Evolutionary conservation across 192 early-diverging fungal genomes (phyloP).

Genomic region (Linnemannia hyalina): DNA sequence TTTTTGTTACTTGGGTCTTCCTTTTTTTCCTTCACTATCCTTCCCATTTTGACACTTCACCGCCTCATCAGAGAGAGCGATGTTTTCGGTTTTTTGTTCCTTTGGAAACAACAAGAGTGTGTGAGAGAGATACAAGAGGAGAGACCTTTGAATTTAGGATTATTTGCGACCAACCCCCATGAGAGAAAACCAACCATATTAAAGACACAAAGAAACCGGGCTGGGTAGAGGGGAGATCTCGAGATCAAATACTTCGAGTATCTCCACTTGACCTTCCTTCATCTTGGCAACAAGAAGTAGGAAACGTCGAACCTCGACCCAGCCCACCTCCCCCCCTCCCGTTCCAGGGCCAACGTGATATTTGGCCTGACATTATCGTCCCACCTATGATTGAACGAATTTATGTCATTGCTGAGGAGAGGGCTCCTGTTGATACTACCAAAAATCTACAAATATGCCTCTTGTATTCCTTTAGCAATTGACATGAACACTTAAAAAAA

Average conservation of each 20-base stretch:
- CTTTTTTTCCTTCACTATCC: neutral
- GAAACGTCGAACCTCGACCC: neutral
- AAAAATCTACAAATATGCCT: slow-evolving; percentile 17
- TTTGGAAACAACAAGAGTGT: slow-evolving; percentile 4
- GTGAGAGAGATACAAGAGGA: slow-evolving; percentile 21
- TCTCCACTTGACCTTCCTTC: neutral
- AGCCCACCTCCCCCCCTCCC: slow-evolving; percentile 33
- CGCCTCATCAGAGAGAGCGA: slow-evolving; percentile 8
- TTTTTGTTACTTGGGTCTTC: neutral
- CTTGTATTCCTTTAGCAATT: slow-evolving; percentile 5
- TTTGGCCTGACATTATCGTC: slow-evolving; percentile 56
- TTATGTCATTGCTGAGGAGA: slow-evolving; percentile 57
- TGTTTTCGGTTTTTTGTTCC: neutral
- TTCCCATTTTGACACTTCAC: neutral
- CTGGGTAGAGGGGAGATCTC: slow-evolving; percentile 37
- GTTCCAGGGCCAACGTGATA: slow-evolving; percentile 56
- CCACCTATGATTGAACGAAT: slow-evolving; percentile 33
- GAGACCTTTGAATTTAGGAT: neutral
- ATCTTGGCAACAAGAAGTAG: too few species aligned
- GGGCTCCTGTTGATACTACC: slow-evolving; percentile 50
- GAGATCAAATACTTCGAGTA: slow-evolving; percentile 28
- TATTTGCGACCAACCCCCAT: slow-evolving; percentile 18
- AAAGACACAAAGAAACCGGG: slow-evolving; percentile 43
- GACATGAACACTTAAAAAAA: neutral
- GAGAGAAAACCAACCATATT: slow-evolving; percentile 18